These are phyloP conservation scores for Daldinia sp. DNA, from an alignment of 2,329 filamentous ascomycete species.

Conservation along the genomic window DNA sequence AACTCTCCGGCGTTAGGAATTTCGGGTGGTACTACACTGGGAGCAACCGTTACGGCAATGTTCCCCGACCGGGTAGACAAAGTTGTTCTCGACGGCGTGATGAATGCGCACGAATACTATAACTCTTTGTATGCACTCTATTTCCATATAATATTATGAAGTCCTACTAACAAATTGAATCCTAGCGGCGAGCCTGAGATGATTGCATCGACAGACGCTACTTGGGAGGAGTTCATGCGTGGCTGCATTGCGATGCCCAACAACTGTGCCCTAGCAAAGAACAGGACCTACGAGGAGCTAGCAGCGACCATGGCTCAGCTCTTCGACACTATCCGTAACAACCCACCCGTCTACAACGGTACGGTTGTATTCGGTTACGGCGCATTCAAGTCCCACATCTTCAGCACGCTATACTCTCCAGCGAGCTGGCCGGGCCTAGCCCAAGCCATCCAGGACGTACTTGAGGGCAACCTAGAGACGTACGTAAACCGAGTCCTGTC, in stretches of 20 bases:
- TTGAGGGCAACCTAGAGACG: constrained; percentile 23
- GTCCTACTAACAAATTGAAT: constrained; percentile 7
- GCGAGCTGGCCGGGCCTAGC: constrained; percentile 23
- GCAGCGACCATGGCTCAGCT: constrained; percentile 49
- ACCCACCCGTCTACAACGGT: constrained; percentile 40
- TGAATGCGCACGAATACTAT: constrained; percentile 48
- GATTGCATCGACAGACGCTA: constrained; percentile 16
- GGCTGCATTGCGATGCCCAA: constrained; percentile 43
- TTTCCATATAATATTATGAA: background rate
- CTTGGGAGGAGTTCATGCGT: constrained; percentile 23
- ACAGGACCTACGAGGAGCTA: constrained; percentile 49
- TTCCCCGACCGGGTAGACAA: constrained; percentile 53
- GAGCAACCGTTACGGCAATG: constrained; percentile 51
- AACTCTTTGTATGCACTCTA: constrained; percentile 15
- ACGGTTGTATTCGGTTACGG: constrained; percentile 40
- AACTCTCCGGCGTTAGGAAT: constrained; percentile 44
- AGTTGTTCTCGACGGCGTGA: constrained; percentile 50
- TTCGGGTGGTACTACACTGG: constrained; percentile 53
- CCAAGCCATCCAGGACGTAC: constrained; percentile 21
- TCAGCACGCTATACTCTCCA: constrained; percentile 36
- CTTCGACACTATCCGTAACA: constrained; percentile 41
- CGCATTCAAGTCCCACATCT: constrained; percentile 32
- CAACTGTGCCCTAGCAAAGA: constrained; percentile 42
- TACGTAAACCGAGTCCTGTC: background rate
- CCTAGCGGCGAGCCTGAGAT: constrained; percentile 30